Evolutionary conservation across 305 asterid species (phyloP).

Genomic region (Andrographis paniculata): DNA sequence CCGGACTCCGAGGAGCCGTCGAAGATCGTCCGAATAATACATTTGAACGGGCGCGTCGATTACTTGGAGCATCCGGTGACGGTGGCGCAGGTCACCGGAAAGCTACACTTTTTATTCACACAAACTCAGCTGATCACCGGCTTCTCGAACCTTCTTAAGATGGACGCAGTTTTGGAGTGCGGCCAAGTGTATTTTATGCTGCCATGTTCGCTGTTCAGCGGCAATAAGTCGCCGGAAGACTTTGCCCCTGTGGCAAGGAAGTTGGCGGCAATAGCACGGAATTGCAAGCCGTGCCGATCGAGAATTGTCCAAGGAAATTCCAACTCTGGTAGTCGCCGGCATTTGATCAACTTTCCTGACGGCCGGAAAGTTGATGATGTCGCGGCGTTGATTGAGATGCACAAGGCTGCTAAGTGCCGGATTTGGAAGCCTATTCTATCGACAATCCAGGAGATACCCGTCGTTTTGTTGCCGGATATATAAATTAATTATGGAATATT

Average conservation of each 20-base stretch:
- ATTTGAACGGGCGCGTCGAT: constrained; percentile 37
- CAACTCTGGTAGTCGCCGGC: no score
- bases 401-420: constrained; percentile 16
- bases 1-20: no score
- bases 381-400: neutral
- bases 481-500: no score
- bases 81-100: constrained; percentile 29
- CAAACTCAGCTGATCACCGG: constrained; percentile 32
- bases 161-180: constrained; percentile 21
- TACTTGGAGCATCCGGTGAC: constrained; percentile 33
- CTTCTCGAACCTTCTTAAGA: constrained; percentile 27
- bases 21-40: no score
- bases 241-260: constrained; percentile 31
- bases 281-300: neutral
- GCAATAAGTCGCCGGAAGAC: constrained; percentile 33
- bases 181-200: constrained; percentile 37
- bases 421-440: constrained; percentile 41
- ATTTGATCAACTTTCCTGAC: no score
- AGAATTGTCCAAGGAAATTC: no score
- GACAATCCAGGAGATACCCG: constrained; percentile 38
- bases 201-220: constrained; percentile 32
- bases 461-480: no score
- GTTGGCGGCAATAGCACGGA: constrained; percentile 10
- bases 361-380: no score
- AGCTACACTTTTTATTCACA: constrained; percentile 34